Evolutionary conservation across 1,284 basidiomycete species (phyloP).

Genomic region (Kalmanozyma brasiliensis): DNA sequence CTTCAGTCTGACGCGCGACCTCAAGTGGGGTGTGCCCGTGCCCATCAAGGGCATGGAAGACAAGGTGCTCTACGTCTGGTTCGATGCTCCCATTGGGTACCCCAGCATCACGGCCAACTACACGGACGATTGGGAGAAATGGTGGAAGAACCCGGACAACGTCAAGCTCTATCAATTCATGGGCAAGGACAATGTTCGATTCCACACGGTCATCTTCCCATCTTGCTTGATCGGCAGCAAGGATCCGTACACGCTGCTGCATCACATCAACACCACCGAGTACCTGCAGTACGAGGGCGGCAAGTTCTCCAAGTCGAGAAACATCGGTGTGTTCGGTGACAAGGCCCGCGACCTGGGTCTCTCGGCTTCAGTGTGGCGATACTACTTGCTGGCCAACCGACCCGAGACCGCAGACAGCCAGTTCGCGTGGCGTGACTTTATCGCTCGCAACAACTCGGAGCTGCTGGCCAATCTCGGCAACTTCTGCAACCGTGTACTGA

Average conservation of each 20-base stretch:
- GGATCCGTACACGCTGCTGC: conserved; percentile 90
- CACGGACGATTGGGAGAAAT: conserved; percentile 91
- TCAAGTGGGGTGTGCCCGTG: conserved; percentile 96
- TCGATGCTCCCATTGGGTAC: conserved; percentile 97
- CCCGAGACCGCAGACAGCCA: conserved; percentile 94
- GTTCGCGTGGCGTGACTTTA: conserved; percentile 97
- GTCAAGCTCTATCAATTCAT: conserved; percentile 98
- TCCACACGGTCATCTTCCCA: conserved; percentile 97
- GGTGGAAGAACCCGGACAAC: conserved; percentile 95
- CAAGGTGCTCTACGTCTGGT: conserved; percentile 95
- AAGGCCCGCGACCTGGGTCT: conserved; percentile 92
- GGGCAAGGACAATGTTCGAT: conserved; percentile 82
- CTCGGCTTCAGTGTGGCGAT: conserved; percentile 94
- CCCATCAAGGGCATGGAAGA: conserved; percentile 84
- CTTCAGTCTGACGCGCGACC: conserved; percentile 90
- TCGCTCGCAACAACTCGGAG: conserved; percentile 92
- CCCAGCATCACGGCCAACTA: conserved; percentile 97
- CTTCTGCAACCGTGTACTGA: conserved; percentile 94
- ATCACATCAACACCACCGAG: conserved; percentile 95
- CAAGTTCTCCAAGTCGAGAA: conserved; percentile 98
- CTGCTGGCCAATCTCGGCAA: conserved; percentile 97
- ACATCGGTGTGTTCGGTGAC: conserved; percentile 96
- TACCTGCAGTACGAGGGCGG: conserved; percentile 98
- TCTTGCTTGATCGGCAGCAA: conserved; percentile 89
- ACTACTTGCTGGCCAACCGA: conserved; percentile 90